phyloP scores from a whole-genome alignment of 2,329 filamentous ascomycete genomes.

The Ascosphaera apis region DNA sequence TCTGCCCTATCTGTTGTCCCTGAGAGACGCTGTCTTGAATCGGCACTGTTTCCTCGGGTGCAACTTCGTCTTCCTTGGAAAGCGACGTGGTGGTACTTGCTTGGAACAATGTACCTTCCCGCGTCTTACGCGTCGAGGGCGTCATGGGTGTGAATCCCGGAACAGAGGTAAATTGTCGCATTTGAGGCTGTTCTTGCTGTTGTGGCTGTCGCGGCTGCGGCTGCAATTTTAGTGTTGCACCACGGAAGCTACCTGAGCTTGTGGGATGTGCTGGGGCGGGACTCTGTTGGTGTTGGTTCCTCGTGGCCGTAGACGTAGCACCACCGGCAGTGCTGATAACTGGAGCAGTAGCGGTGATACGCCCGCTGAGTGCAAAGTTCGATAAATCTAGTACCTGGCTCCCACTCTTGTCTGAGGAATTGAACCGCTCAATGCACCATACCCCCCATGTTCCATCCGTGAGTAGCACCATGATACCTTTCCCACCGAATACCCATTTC shows the following conservation, averaged over 20 bases:
- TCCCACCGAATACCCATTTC: slow-evolving; percentile 22
- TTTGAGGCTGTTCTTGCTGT: background rate
- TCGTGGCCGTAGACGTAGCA: slow-evolving; percentile 15
- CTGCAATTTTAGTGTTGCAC: too few species aligned
- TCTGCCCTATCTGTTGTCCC: too few species aligned
- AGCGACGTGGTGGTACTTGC: background rate
- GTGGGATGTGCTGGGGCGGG: too few species aligned
- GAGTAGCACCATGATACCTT: slow-evolving; percentile 21
- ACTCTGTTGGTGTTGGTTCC: slow-evolving; percentile 9
- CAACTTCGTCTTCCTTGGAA: background rate
- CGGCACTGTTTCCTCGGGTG: too few species aligned
- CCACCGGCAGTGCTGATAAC: slow-evolving; percentile 20
- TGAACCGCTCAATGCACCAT: slow-evolving; percentile 24
- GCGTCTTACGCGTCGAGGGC: slow-evolving; percentile 23
- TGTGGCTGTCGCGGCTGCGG: background rate
- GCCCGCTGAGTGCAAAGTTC: slow-evolving; percentile 8
- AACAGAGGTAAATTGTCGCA: too few species aligned
- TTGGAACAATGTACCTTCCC: slow-evolving; percentile 22
- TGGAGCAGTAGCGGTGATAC: slow-evolving; percentile 18
- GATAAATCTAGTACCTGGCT: background rate
- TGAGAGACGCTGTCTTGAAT: too few species aligned
- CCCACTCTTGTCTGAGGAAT: background rate
- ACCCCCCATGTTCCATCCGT: slow-evolving; percentile 26
- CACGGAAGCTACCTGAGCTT: too few species aligned
- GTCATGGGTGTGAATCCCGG: slow-evolving; percentile 23